Conservation (phyloP, 805 yeast species). For the Candida ortonii region DNA sequence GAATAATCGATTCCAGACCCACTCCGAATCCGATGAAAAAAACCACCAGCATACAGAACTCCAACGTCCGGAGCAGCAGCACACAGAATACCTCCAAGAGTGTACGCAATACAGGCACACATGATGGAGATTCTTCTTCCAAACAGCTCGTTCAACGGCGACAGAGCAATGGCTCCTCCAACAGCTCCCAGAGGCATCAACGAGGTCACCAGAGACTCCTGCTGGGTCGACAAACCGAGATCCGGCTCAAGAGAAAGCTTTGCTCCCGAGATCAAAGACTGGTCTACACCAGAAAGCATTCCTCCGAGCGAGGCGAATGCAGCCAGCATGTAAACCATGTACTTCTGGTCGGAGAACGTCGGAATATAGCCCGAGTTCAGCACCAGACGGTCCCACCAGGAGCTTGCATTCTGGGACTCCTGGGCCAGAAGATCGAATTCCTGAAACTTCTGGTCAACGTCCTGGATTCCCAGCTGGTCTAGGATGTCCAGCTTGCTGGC, state of each 20-base stretch:
- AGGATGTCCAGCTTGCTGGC: slow-evolving; percentile 29
- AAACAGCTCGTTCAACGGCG: slow-evolving; percentile 52
- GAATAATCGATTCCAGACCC: slow-evolving; percentile 67
- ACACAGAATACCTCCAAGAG: slow-evolving; percentile 58
- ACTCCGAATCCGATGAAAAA: slow-evolving; percentile 61
- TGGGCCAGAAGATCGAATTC: slow-evolving; percentile 35
- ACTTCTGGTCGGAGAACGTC: slow-evolving; percentile 42
- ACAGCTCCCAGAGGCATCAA: slow-evolving; percentile 71
- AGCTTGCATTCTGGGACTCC: slow-evolving; percentile 30
- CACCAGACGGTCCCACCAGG: slow-evolving; percentile 38
- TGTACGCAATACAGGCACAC: slow-evolving; percentile 56
- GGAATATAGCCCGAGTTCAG: slow-evolving; percentile 35
- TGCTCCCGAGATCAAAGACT: slow-evolving; percentile 66
- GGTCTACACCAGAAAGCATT: slow-evolving; percentile 63
- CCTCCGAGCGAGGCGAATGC: slow-evolving; percentile 63
- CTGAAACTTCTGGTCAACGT: slow-evolving; percentile 36
- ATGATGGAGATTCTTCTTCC: slow-evolving; percentile 58
- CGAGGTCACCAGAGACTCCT: slow-evolving; percentile 53
- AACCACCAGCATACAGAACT: slow-evolving; percentile 59
- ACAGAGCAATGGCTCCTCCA: slow-evolving; percentile 57
- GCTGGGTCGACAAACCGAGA: slow-evolving; percentile 38
- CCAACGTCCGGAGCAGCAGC: slow-evolving; percentile 45
- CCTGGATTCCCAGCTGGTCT: slow-evolving; percentile 29
- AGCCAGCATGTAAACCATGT: slow-evolving; percentile 51
- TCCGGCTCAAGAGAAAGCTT: slow-evolving; percentile 46